Percentiles rank a stretch among this genome's conserved stretches.
phyloP scores from a whole-genome alignment of 352 stramenopile species.

The Phytophthora sp. region DNA sequence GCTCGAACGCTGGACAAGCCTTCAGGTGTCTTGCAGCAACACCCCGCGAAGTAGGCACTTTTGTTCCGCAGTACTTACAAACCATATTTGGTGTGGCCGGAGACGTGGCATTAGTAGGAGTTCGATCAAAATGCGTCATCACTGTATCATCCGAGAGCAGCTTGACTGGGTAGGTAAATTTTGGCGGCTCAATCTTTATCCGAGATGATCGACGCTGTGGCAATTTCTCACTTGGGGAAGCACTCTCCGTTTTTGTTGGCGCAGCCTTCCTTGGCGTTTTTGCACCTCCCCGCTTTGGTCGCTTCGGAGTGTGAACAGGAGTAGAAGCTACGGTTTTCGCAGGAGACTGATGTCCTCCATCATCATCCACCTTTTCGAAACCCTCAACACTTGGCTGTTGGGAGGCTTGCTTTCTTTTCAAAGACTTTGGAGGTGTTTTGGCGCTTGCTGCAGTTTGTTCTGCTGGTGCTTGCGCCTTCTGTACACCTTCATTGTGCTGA shows the following conservation, averaged over 20 bases:
- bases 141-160: neutral
- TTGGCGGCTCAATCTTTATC: slow-evolving; percentile 11
- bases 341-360: neutral
- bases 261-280: slow-evolving; percentile 15
- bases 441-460: neutral
- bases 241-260: neutral
- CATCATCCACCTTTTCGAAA: neutral
- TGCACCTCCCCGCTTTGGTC: neutral
- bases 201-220: slow-evolving; percentile 19
- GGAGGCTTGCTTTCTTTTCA: slow-evolving; percentile 3
- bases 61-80: slow-evolving; percentile 26
- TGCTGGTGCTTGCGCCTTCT: neutral
- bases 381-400: neutral
- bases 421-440: neutral
- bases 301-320: slow-evolving; percentile 11
- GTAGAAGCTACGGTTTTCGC: neutral
- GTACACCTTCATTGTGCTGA: too few relatives aligned
- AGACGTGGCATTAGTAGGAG: neutral
- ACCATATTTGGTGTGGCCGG: neutral
- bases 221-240: too few relatives aligned
- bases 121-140: slow-evolving; percentile 21
- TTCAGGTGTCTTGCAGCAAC: slow-evolving; percentile 15
- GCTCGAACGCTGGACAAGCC: neutral
- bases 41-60: slow-evolving; percentile 12
- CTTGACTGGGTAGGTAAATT: neutral